These are phyloP conservation scores for Sphenostylis stenocarpa DNA, from an alignment of 306 rosid species.

Conservation along the genomic window DNA sequence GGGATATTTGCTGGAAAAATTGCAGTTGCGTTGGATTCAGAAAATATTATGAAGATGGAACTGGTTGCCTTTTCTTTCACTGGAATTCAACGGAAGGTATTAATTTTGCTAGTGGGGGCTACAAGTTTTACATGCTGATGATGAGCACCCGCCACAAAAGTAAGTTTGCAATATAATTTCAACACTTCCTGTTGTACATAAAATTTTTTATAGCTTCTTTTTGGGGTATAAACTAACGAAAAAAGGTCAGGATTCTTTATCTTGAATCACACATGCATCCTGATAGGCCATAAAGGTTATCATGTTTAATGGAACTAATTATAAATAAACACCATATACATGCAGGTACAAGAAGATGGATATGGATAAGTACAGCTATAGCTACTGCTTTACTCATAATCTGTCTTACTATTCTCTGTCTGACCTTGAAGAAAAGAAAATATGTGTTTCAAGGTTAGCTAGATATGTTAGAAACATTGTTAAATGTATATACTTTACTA, in stretches of 20 bases:
- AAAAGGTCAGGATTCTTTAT: too few species aligned
- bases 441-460: background rate
- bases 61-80: constrained; percentile 10
- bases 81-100: background rate
- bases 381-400: background rate
- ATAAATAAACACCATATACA: too few species aligned
- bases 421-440: background rate
- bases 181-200: background rate
- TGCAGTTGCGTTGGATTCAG: background rate
- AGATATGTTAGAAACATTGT: background rate
- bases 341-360: background rate
- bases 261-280: too few species aligned
- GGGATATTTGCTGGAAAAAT: background rate
- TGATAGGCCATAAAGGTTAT: too few species aligned
- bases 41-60: background rate
- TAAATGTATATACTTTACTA: too few species aligned
- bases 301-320: too few species aligned
- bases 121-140: background rate
- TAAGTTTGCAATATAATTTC: background rate
- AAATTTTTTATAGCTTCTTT: background rate
- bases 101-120: background rate
- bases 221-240: too few species aligned
- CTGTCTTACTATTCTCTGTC: background rate
- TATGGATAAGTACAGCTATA: background rate
- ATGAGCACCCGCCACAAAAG: background rate